phyloP scores from a whole-genome alignment of 2,329 filamentous ascomycete genomes.

The Sarocladiaceae sp. region DNA sequence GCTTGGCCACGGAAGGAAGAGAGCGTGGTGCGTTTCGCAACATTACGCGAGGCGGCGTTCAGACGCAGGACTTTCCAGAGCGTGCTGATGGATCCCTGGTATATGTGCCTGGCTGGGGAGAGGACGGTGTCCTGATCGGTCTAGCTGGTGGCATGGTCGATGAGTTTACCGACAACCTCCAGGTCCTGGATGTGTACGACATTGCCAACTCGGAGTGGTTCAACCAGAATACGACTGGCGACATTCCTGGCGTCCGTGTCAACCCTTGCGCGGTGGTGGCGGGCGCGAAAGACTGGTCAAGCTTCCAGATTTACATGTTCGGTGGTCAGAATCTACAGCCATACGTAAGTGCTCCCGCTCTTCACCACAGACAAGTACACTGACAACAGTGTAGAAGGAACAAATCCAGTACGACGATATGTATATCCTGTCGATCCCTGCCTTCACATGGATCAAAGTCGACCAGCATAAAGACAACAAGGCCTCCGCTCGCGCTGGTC shows the following conservation, averaged over 20 bases:
- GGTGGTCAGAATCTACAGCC: conserved; percentile 69
- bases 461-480: conserved; percentile 49
- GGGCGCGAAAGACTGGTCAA: conserved; percentile 63
- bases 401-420: conserved; percentile 58
- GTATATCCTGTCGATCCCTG: conserved; percentile 55
- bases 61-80: conserved; percentile 61
- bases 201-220: conserved; percentile 56
- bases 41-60: conserved; percentile 64
- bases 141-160: conserved; percentile 65
- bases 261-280: conserved; percentile 57
- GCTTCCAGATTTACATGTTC: conserved; percentile 73
- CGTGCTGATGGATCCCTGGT: conserved; percentile 67
- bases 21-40: conserved; percentile 62
- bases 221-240: conserved; percentile 47
- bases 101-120: conserved; percentile 69
- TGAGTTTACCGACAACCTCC: conserved; percentile 53
- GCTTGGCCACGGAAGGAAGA: conserved; percentile 46
- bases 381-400: conserved; percentile 24
- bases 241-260: conserved; percentile 44
- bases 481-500: conserved; percentile 33
- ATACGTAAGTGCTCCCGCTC: conserved; percentile 31
- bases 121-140: conserved; percentile 63
- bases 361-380: conserved; percentile 6
- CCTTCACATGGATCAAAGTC: conserved; percentile 57
- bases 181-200: conserved; percentile 61